Evolutionary conservation across 257 asterid species (phyloP), one percentile per base, ranked within the genome.

Genomic region (Thymus mandschuricus): DNA sequence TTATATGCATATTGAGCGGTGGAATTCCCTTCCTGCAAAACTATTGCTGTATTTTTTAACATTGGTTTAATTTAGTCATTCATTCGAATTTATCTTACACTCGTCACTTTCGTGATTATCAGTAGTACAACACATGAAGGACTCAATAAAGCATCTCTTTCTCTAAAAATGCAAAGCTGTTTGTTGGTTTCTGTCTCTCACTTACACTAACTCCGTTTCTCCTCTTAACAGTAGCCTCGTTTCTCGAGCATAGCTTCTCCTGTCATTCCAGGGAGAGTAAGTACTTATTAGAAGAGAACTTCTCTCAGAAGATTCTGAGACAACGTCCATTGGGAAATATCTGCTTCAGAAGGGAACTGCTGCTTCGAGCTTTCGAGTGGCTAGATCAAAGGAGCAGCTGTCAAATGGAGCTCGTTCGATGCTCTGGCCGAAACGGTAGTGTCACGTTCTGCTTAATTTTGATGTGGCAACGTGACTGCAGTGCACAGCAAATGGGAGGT

Each of bases 201-300:
- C 21, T 27, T 28, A 68, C 49, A 8, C 64, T n/a, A 10, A 50
- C 21, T 50, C 28, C 28, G 21, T 33, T 13, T 68, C 31, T 45
- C 49, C 34, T 59, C 49, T 46, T 11, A 58, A 49, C 38, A 38
- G 48, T 8, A 38, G 55, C 9, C 40, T 46, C 38, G 10, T 29
- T 67, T 59, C 46, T 51, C 49, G 54, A 43, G 59, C 73, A 3
- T 30, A 49, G 76, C 56, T 51, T 38, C 13, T 35, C 41, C 27
- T 69, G 69, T 4, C 63, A 10, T 52, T 52, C 31, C 51, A 33
- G 58, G 28, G 61, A 10, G 49, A 59, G 15, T 12, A 51, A 68
- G 74, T 67, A 66, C 49, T 35, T 40, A 12, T 38, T 55, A 12
- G 48, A 34, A 27, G 28, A 29, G 40, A 27, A 54, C 27, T 38